phyloP scores from a whole-genome alignment of 1,139 yeast genomes.

The Schwanniomyces etchellsii region DNA sequence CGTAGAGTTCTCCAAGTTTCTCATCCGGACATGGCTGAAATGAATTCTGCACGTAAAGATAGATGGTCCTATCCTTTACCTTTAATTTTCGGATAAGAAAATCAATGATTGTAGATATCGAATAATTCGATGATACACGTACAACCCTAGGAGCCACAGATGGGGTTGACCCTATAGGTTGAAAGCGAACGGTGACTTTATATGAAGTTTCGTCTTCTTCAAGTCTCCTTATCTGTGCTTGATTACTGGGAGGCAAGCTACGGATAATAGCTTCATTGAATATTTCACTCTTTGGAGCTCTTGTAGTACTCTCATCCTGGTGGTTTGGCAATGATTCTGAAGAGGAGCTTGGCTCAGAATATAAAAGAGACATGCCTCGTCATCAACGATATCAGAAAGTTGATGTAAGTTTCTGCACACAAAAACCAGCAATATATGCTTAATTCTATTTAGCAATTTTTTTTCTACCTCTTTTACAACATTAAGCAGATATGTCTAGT shows the following conservation, averaged over 20 bases:
- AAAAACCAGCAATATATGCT: too few relatives aligned
- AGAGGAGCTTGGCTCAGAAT: neutral
- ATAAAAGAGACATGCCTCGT: neutral
- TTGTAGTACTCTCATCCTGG: neutral
- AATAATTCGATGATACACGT: constrained; percentile 42
- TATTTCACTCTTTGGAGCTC: neutral
- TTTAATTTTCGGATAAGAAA: constrained; percentile 41
- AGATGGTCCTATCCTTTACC: constrained; percentile 16
- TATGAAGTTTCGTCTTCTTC: constrained; percentile 4
- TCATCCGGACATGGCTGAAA: constrained; percentile 61
- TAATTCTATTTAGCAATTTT: too few relatives aligned
- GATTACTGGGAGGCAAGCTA: neutral
- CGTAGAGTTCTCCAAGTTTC: constrained; percentile 41
- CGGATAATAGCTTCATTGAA: neutral
- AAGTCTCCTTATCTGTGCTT: neutral
- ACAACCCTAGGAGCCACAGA: constrained; percentile 45
- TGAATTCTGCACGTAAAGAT: constrained; percentile 51
- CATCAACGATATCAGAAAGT: too few relatives aligned
- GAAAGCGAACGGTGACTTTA: constrained; percentile 45
- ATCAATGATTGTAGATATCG: constrained; percentile 38
- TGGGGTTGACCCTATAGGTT: constrained; percentile 54
- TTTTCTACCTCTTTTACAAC: too few relatives aligned
- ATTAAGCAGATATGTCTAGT: neutral
- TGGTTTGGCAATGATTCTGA: neutral
- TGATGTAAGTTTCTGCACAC: too few relatives aligned